These are phyloP conservation scores for Dinochytrium kinnereticum DNA, from an alignment of 371 early-diverging fungal genomes.

Conservation along the genomic window DNA sequence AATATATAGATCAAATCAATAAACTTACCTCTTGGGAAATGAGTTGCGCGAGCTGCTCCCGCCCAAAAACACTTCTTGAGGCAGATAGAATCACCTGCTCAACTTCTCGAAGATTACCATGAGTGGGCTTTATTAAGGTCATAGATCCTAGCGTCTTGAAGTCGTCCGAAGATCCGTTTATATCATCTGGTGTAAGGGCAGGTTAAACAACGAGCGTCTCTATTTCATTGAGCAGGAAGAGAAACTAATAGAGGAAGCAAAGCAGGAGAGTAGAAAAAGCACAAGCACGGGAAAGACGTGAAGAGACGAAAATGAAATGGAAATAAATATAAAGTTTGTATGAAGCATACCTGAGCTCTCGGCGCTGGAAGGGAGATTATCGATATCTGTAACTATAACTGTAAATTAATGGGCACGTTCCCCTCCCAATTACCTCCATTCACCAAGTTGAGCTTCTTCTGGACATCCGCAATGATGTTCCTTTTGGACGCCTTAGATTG, in stretches of 20 bases:
- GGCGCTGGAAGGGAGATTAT: no score
- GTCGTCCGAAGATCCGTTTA: constrained; percentile 17
- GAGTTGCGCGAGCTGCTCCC: constrained; percentile 34
- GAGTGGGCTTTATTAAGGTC: constrained; percentile 64
- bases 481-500: constrained; percentile 19
- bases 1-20: not conserved
- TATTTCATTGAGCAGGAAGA: no score
- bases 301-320: no score
- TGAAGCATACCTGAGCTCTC: no score
- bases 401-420: no score
- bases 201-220: no score
- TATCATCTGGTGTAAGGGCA: not conserved
- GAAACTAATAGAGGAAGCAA: no score
- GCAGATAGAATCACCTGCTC: constrained; percentile 58
- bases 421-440: constrained; percentile 32
- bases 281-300: no score
- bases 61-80: constrained; percentile 32
- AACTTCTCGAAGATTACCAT: constrained; percentile 69
- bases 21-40: constrained; percentile 38
- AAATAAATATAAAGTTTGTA: no score
- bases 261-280: no score
- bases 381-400: no score
- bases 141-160: constrained; percentile 30
- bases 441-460: constrained; percentile 36
- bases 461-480: constrained; percentile 37